Evolutionary conservation across 306 rosid genomes (phyloP), one percentile per base, ranked within the genome.

Genomic region (Acacia crassicarpa): DNA sequence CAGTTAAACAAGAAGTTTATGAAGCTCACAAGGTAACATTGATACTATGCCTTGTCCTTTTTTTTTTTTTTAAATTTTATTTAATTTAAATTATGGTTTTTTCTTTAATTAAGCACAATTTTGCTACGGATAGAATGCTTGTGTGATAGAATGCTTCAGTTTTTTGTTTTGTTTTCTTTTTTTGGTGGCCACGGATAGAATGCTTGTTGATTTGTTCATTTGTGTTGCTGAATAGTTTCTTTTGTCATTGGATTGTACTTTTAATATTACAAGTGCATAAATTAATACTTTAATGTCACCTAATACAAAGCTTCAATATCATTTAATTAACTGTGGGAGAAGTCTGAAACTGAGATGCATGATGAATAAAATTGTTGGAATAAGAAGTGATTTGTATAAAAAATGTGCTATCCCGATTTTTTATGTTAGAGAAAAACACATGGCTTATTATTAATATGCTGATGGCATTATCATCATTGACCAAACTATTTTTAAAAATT

Each of bases 21-120:
- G 95, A 95, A 73, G 83, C 86, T 81, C 92, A 95, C 90, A 93
- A 92, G 96, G 99, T 95, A 86, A 78, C 69, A 58, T 46, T 46
- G 53, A 3, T 46, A 46, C 19, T 13, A 46, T 14, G 17, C 15
- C 53, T 46, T 3, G 14, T 12, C 53, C 53, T 46, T 13, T 46
- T 46, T 44, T 9, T 43, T 43, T 9, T 46, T 12, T 10, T 12
- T 46, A 12, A n/a, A n/a, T 27, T 27, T 27, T 9, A 13, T 4
- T 38, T 5, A n/a, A n/a, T n/a, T n/a, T n/a, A 0, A 38, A 63
- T 80, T 68, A 69, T 22, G 69, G 72, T 20, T 46, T 80, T 48
- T 66, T 38, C 65, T 43, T 22, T 67, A 68, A 81, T 53, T 61
- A 76, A 71, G 56, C 71, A 58, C 4, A 54, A 45, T 78, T 67